A percentile compares a stretch with the other conserved stretches of the same genome.
phyloP scores from a whole-genome alignment of 2,329 filamentous ascomycete species.

The Cladophialophora exuberans region DNA sequence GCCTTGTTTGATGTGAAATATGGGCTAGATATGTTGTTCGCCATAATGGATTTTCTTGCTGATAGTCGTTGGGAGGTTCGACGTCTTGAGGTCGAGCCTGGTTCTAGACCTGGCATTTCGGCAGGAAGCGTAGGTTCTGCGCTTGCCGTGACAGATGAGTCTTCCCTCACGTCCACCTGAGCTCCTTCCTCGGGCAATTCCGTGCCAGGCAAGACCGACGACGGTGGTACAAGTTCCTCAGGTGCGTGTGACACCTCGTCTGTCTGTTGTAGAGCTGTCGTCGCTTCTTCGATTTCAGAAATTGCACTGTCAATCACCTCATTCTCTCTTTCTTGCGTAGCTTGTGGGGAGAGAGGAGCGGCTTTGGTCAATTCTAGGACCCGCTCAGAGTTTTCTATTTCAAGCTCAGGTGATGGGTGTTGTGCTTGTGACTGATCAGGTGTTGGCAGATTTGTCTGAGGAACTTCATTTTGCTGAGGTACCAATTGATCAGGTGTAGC shows the following conservation, averaged over 20 bases:
- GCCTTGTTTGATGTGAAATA: slow-evolving; percentile 28
- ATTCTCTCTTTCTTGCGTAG: not conserved
- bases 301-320: not conserved
- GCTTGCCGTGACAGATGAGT: not conserved
- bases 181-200: not conserved
- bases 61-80: slow-evolving; percentile 27
- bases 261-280: not conserved
- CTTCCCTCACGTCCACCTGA: not conserved
- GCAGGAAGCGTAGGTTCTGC: not conserved
- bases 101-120: not conserved
- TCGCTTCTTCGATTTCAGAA: slow-evolving; percentile 3
- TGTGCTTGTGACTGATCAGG: slow-evolving; percentile 26
- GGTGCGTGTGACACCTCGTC: too few species aligned
- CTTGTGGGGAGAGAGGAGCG: not conserved
- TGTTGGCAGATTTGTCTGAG: slow-evolving; percentile 19
- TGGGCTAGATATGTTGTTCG: slow-evolving; percentile 28
- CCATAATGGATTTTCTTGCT: slow-evolving; percentile 18
- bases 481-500: not conserved
- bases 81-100: slow-evolving; percentile 10
- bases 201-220: too few species aligned
- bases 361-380: not conserved
- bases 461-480: not conserved
- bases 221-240: too few species aligned
- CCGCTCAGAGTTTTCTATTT: not conserved
- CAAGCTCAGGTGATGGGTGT: not conserved